Evolutionary conservation across 805 yeast species (phyloP), one percentile per base, ranked within the genome.

Genomic region (Komagataella mondaviorum): DNA sequence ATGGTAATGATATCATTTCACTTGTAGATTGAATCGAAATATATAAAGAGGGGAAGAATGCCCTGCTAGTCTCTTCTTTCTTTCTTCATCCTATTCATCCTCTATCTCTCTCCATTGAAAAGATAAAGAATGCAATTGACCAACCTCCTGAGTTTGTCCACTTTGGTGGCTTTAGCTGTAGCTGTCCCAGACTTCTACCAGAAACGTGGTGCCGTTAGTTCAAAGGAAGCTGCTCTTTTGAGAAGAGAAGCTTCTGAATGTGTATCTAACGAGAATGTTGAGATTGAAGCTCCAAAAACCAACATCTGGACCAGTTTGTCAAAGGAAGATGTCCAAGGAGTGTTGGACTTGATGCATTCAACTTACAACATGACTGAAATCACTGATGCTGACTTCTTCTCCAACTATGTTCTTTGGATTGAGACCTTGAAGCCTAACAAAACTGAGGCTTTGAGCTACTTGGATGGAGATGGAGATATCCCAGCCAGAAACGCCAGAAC

Each of bases 361-460:
- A 49, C 44, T 14, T 44, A 18, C 23, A 45, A 49, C 12, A 23
- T 51, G 17, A 51, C 51, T 6, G 20, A 6, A 14, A n/a, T 18
- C n/a, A 44, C 44, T 23, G 22, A 49, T 22, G 51, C 53, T 17
- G 45, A 51, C 23, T 17, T 30, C 8, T 50, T 12, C 44, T 51
- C 48, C 43, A 48, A 51, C 20, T 51, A 51, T 20, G 16, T 44
- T 1, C 46, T 60, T 24, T 50, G 52, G 52, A 23, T 50, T 47
- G 52, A 50, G 24, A 46, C 52, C 5, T 16, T 50, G n/a, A 52
- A 56, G 46, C 64, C 63, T 50, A 60, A 60, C 55, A 60, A 61
- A 51, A 59, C 65, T 3, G 63, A 55, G 51, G 65, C 63, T 17
- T 20, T 59, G 10, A 48, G 24, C 3, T 60, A 55, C 51, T 51